Evolutionary conservation across 768 basidiomycete species (phyloP).

Genomic region (Pisolithus tinctorius): DNA sequence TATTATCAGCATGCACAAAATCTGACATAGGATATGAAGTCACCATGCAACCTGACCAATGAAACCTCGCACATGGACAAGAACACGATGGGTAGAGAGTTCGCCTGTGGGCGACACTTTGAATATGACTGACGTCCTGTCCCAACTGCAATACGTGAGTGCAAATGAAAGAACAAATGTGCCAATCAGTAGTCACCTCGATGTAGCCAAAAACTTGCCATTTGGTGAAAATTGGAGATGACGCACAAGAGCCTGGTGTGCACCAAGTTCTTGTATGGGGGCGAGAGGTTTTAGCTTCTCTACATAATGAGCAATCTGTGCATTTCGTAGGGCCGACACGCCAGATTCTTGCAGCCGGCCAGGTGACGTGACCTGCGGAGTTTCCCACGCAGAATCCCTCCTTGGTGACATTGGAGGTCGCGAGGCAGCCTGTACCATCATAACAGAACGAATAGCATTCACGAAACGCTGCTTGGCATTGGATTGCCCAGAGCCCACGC

Average conservation of each 20-base stretch:
- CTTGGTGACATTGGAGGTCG: slow-evolving; percentile 22
- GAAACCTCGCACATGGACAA: slow-evolving; percentile 47
- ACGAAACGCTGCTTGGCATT: slow-evolving; percentile 32
- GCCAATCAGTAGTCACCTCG: slow-evolving; percentile 30
- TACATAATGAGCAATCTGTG: slow-evolving; percentile 34
- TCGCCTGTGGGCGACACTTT: slow-evolving; percentile 35
- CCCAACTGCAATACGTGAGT: slow-evolving; percentile 32
- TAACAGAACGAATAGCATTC: slow-evolving; percentile 40
- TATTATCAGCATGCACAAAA: slow-evolving; percentile 3
- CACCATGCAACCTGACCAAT: slow-evolving; percentile 51
- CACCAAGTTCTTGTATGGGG: slow-evolving; percentile 35
- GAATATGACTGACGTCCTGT: slow-evolving; percentile 45
- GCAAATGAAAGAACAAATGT: slow-evolving; percentile 2
- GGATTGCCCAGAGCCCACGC: slow-evolving; percentile 17
- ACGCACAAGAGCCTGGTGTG: slow-evolving; percentile 45
- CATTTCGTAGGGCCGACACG: slow-evolving; percentile 30
- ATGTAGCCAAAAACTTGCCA: slow-evolving; percentile 47
- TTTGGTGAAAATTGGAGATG: slow-evolving; percentile 53
- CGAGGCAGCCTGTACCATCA: slow-evolving; percentile 34
- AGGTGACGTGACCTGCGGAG: slow-evolving; percentile 24
- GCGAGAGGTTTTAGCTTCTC: slow-evolving; percentile 36
- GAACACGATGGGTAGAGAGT: slow-evolving; percentile 38
- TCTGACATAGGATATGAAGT: neutral
- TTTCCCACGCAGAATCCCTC: slow-evolving; percentile 25
- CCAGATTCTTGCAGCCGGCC: slow-evolving; percentile 27